Evolutionary conservation across 805 yeast species (phyloP), one percentile per base, ranked within the genome.

Genomic region (Yarrowia sp.): DNA sequence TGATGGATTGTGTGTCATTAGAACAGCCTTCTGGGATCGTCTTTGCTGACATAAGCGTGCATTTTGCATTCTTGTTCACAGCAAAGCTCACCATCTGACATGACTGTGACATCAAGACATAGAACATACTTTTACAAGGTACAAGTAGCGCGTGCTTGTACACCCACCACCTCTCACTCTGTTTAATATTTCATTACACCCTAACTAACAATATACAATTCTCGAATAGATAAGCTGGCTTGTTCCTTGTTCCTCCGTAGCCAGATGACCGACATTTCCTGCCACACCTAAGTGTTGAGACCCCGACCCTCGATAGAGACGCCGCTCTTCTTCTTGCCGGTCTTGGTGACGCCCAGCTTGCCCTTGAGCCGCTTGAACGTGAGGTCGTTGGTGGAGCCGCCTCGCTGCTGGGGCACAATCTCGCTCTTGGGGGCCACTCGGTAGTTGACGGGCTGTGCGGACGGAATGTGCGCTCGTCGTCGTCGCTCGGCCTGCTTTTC

Each of bases 401-500:
- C 53, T 87, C 77, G 74, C 85, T 87, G 71, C 45, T 40, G 42
- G 5, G 71, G 70, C 7, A 67, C 22, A 11, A 72, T 43, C 38
- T 66, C 58, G 36, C 90, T 90, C 75, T 83, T 87, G 69, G 98
- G 98, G 0, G 98, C 98, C 75, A 90, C 88, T 75, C 89, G 90
- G 81, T 91, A 93, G 70, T 94, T 97, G 14, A 92, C 86, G 3
- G 95, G 89, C 71, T 95, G 86, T 55, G 94, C 92, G 43, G 89
- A 87, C n/a, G 98, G 98, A 63, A 95, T 94, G 48, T 97, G 97
- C 4, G 98, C 98, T 78, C 98, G 86, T 78, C 90, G 90, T 79
- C 97, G 86, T 79, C 97, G 86, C 72, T 88, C 92, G 10, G 97
- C 97, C 74, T 91, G 89, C 77, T 90, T 93, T 80, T 92, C 97